phyloP scores from a whole-genome alignment of 176 grass and related monocot genomes.

The Oryza australiensis region DNA sequence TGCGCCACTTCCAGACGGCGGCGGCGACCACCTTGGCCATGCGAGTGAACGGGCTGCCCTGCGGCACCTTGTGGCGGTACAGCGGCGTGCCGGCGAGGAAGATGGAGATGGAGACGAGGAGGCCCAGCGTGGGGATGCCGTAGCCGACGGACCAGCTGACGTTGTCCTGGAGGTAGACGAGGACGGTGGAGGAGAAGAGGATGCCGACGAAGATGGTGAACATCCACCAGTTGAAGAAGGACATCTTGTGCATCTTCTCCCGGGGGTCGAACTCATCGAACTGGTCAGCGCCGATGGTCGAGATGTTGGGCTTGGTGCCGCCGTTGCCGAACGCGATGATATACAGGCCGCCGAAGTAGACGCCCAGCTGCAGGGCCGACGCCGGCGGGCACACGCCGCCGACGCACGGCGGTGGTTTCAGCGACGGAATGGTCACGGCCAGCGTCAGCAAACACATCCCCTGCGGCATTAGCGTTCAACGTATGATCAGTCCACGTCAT shows the following conservation, averaged over 20 bases:
- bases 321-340: slow-evolving; percentile 41
- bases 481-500: not conserved
- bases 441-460: slow-evolving; percentile 44
- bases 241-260: slow-evolving; percentile 44
- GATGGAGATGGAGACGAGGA: slow-evolving; percentile 43
- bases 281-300: slow-evolving; percentile 56
- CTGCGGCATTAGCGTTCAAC: slow-evolving; percentile 21
- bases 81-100: slow-evolving; percentile 52
- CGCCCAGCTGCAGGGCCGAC: slow-evolving; percentile 38
- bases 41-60: slow-evolving; percentile 49
- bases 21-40: slow-evolving; percentile 51
- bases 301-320: slow-evolving; percentile 51
- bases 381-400: slow-evolving; percentile 6
- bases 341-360: slow-evolving; percentile 48
- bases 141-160: slow-evolving; percentile 58
- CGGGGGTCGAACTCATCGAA: slow-evolving; percentile 46
- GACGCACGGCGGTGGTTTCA: slow-evolving; percentile 34
- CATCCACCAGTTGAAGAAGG: slow-evolving; percentile 68
- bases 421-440: slow-evolving; percentile 28
- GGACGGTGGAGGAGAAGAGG: slow-evolving; percentile 41
- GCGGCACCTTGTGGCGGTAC: slow-evolving; percentile 59
- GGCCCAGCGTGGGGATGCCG: slow-evolving; percentile 47
- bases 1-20: slow-evolving; percentile 36
- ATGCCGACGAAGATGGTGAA: slow-evolving; percentile 51
- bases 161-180: slow-evolving; percentile 65